These are phyloP conservation scores for Sclerotinia spermophila DNA, from an alignment of 2,329 filamentous ascomycete genomes.

Conservation along the genomic window DNA sequence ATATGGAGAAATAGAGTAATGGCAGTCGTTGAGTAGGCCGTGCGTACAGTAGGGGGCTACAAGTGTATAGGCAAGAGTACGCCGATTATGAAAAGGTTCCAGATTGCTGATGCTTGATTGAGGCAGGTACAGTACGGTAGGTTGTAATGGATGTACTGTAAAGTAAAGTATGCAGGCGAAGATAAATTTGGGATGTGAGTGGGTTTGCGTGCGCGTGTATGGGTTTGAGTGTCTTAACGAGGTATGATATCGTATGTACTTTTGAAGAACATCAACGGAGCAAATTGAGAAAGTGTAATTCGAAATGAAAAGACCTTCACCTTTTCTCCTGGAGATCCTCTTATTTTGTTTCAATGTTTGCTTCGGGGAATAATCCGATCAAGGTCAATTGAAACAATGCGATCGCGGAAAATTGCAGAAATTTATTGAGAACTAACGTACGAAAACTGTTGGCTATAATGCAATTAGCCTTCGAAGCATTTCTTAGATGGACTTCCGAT, in stretches of 20 bases:
- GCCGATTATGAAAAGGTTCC: neutral
- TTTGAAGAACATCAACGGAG: neutral
- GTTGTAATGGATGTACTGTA: neutral
- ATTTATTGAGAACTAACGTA: constrained; percentile 16
- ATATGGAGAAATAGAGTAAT: neutral
- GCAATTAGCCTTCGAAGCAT: constrained; percentile 20
- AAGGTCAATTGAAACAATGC: constrained; percentile 17
- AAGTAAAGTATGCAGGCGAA: constrained; percentile 12
- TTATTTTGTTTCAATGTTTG: constrained; percentile 14
- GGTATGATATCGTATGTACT: neutral
- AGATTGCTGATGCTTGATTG: neutral
- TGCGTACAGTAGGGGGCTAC: constrained; percentile 4
- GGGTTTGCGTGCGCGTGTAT: neutral
- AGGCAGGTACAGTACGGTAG: neutral
- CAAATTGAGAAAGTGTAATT: neutral
- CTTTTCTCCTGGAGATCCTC: constrained; percentile 6
- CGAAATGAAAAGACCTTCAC: neutral
- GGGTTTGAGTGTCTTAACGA: neutral
- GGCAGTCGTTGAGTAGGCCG: constrained; percentile 8
- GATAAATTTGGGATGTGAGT: constrained; percentile 8
- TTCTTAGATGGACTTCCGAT: constrained; percentile 13
- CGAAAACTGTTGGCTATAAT: constrained; percentile 19
- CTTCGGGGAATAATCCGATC: constrained; percentile 17
- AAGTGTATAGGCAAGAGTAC: neutral
- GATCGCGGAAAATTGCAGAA: constrained; percentile 20